Evolutionary conservation across 1,284 basidiomycete species (phyloP), one percentile per base, ranked within the genome.

Genomic region (Cryptococcus hybrid): DNA sequence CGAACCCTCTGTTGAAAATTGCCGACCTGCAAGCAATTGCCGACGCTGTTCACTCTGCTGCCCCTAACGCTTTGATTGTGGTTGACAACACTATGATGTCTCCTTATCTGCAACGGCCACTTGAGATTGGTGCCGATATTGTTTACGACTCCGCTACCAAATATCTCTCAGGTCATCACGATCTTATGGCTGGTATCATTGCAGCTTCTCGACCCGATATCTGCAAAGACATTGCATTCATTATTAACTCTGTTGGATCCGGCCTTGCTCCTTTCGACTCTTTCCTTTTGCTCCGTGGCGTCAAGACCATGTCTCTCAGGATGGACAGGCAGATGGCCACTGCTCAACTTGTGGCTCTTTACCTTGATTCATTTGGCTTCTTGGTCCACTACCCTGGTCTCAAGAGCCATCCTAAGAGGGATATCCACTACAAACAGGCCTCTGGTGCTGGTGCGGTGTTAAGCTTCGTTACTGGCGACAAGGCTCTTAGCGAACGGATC

Each of bases 81-180:
- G 92, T 94, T 30, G 96, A 99, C 79, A 99, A 99, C 78, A 99
- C 96, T 62, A 99, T 99, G 96, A 97, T 99, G 94, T 97, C 93
- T 70, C 96, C 96, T 8, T 99, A 98, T 78, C 84, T 99, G 15
- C 94, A 97, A 79, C 83, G 94, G 55, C 96, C 96, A 1, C 84
- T 99, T 52, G 92, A 98, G 73, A 88, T 96, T 60, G 96, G 96
- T 35, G 92, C 89, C 48, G 96, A 99, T 73, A 86, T 99, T 52
- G 94, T 97, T 13, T 99, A 99, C 74, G 96, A 99, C 78, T 95
- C 92, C 59, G 96, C 87, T 8, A 99, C 96, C 44, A 99, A 99
- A 79, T 99, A 98, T 77, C 84, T 99, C 52, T 91, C 89, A 54
- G 96, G 96, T 3, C 96, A 99, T 76, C 96, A 99, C 79, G 96